A percentile compares a stretch with the other conserved stretches of the same genome.
phyloP scores from a whole-genome alignment of 768 basidiomycete species.

The Strobilomyces dryophilus region DNA sequence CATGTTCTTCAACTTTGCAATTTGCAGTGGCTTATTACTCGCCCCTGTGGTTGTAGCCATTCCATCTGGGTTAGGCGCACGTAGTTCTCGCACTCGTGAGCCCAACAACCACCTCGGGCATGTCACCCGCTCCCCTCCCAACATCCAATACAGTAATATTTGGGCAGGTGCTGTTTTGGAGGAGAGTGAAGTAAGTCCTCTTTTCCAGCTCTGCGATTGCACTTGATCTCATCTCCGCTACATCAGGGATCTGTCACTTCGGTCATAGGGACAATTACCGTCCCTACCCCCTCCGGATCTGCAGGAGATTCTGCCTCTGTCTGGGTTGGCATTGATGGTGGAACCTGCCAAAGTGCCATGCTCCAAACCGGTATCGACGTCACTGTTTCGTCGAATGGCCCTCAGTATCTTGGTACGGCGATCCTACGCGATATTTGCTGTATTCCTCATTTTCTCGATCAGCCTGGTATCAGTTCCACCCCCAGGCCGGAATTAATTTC shows the following conservation, averaged over 20 bases:
- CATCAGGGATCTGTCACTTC: conserved; percentile 5
- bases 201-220: background rate
- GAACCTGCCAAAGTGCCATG: background rate
- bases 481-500: background rate
- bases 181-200: background rate
- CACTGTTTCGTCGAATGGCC: background rate
- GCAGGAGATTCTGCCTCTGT: background rate
- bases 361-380: background rate
- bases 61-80: background rate
- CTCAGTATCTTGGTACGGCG: background rate
- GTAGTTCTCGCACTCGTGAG: background rate
- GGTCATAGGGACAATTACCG: conserved; percentile 9
- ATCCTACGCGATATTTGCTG: background rate
- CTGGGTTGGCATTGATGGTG: conserved; percentile 14
- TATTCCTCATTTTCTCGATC: background rate
- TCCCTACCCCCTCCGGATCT: conserved; percentile 1
- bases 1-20: background rate
- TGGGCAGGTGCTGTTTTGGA: conserved; percentile 11
- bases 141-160: background rate
- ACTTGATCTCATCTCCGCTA: background rate
- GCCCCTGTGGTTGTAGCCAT: background rate
- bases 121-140: background rate
- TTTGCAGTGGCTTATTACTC: background rate
- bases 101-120: background rate
- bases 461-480: background rate